Evolutionary conservation across 352 stramenopile genomes (phyloP).

Genomic region (Pythium rhizo-oryzae): DNA sequence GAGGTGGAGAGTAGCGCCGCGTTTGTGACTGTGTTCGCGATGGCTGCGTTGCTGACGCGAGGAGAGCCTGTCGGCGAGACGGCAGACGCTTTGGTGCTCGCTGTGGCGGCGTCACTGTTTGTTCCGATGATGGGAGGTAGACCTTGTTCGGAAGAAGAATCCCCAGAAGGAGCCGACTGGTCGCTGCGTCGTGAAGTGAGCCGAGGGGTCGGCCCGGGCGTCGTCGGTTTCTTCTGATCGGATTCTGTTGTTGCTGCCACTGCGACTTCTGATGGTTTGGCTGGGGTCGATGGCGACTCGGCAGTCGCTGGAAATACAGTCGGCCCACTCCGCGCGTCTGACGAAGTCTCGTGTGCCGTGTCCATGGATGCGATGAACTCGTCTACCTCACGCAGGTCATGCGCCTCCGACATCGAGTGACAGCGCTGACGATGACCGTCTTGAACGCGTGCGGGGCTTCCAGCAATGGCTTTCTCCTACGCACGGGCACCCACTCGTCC

Average conservation of each 20-base stretch:
- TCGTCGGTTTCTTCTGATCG: constrained; percentile 16
- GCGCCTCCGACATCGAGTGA: background rate
- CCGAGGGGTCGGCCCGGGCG: background rate
- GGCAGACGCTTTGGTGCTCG: background rate
- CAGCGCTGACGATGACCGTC: background rate
- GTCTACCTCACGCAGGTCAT: constrained; percentile 21
- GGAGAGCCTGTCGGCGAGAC: background rate
- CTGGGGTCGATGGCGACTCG: background rate
- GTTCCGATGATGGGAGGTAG: background rate
- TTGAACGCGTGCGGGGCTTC: background rate
- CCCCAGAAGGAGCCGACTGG: constrained; percentile 2
- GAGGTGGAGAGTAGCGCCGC: background rate
- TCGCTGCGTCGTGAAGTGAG: constrained; percentile 7
- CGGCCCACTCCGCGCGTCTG: background rate
- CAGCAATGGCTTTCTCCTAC: background rate
- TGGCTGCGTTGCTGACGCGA: background rate
- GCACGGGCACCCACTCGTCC: background rate
- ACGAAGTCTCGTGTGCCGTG: background rate
- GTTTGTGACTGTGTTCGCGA: background rate
- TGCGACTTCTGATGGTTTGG: background rate
- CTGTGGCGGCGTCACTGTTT: background rate
- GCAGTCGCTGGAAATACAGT: background rate
- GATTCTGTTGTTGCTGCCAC: constrained; percentile 5
- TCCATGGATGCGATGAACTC: constrained; percentile 29
- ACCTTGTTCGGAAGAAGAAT: background rate